Evolutionary conservation across 2,329 filamentous ascomycete genomes (phyloP), one percentile per base, ranked within the genome.

Genomic region (Stagonosporopsis vannaccii): DNA sequence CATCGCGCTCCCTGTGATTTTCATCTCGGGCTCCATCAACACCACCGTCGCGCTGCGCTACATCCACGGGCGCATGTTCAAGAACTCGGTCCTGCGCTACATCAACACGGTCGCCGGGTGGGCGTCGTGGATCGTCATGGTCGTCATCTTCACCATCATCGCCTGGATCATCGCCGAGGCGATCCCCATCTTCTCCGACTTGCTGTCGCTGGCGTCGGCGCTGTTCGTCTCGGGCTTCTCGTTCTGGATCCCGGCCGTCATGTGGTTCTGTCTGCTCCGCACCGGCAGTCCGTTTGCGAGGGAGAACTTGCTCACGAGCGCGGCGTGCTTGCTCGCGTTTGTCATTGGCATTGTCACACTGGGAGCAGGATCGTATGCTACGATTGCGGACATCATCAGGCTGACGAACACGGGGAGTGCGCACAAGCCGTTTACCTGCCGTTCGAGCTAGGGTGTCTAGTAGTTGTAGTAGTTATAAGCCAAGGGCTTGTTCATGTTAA

Each of bases 1-100:
- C 3, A 41, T 60, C 36, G 57, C 57, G 1, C 53, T 60, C 4
- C 57, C 57, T 6, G 57, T 60, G n/a, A 60, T 60, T 41, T 60
- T 60, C 28, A 60, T 60, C 49, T 60, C 57, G 2, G 57, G 54
- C 11, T 52, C 44, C 15, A 60, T 60, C 53, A 60, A 60, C 49
- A 60, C 57, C n/a, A 60, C 57, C 40, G 57, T 60, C 30, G 57
- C 57, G 6, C 57, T 60, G 39, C 57, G 57, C 44, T 60, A 60
- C 49, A 60, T 60, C 36, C 57, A 60, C 57, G 57, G 57, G 19
- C 57, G 57, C 37, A 60, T 60, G 57, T 60, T 60, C 53, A 60
- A 60, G 45, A 57, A 60, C 49, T 53, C 48, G 3, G 49, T 60
- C 2, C 53, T 60, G 30, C 44, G 49, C 25, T 60, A 60, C 42